Conservation (phyloP, 805 yeast species). For the Wickerhamomyces bisporus region DNA sequence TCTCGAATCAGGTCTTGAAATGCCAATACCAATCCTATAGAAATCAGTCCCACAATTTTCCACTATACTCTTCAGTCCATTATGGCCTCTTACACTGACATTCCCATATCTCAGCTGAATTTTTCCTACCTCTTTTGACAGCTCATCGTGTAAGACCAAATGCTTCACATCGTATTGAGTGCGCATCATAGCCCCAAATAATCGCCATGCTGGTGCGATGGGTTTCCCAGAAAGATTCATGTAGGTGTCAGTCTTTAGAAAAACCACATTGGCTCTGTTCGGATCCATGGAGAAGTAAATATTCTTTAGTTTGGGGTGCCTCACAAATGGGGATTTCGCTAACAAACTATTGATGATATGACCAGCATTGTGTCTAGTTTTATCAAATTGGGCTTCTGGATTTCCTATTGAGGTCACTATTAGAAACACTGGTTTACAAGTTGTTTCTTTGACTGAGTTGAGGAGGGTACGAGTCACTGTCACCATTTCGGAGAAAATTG, state of each 20-base stretch:
- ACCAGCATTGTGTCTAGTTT: conserved; percentile 79
- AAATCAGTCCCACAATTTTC: conserved; percentile 43
- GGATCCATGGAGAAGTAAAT: conserved; percentile 17
- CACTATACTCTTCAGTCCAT: conserved; percentile 66
- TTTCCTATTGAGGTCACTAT: conserved; percentile 63
- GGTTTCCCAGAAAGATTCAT: conserved; percentile 75
- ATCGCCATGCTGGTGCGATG: conserved; percentile 43
- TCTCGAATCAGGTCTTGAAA: conserved; percentile 57
- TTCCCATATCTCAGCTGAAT: conserved; percentile 56
- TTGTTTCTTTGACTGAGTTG: neutral
- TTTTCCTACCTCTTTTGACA: conserved; percentile 61
- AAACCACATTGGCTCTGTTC: conserved; percentile 29
- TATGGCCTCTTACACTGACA: conserved; percentile 74
- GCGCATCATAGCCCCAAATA: conserved; percentile 23
- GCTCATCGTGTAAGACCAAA: conserved; percentile 75
- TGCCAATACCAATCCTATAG: conserved; percentile 70
- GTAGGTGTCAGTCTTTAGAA: conserved; percentile 46
- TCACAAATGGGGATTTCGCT: conserved; percentile 7
- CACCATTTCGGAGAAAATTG: neutral
- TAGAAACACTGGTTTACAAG: conserved; percentile 16
- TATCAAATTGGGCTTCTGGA: conserved; percentile 56
- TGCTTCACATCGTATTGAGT: conserved; percentile 32
- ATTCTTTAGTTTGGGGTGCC: conserved; percentile 5
- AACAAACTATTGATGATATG: conserved; percentile 44
- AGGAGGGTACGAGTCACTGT: neutral